Base-by-base conservation (phyloP, 2,329 filamentous ascomycete species). In the Myriosclerotinia scirpicola region DNA sequence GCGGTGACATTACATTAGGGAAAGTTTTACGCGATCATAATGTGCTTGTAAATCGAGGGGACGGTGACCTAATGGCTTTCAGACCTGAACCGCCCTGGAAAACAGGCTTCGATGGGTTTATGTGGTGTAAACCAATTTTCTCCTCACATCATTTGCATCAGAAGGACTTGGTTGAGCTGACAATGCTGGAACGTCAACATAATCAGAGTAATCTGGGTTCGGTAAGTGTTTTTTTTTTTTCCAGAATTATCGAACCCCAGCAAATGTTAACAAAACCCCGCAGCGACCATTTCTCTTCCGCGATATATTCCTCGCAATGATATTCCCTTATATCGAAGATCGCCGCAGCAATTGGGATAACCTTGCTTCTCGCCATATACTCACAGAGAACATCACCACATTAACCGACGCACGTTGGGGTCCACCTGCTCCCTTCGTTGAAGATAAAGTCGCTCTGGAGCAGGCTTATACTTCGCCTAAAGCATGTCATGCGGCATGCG, bases 61-160 rank as follows among this genome's bases (percentile, higher is more conserved):
- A 52, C 2, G 59, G 46, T 54, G 66, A 55, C 5, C 59, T 54
- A 30, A 12, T 48, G 15, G 65, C 66, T 22, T 69, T 69, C 54
- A 40, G 66, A 50, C 67, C 60, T 3, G 66, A 69, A 53, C 64
- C 68, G 44, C 68, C 67, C 5, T 69, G 65, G 65, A 69, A 64
- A 48, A 68, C 65, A n/a, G 50, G 50, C 3, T 69, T 68, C 22
- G 56, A 66, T 3, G 58, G 65, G 30, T 52, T 55, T 14, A 46
- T 52, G 8, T 69, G 64, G 67, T 69, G 68, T 55, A 50, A 22
- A 38, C 60, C 64, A 34, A 46, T 68, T 36, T 68, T 69, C 38
- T 63, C 54, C 3, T 67, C 68, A 14, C 68, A 69, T 62, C 67
- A 68, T 60, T 22, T 69, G 15, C 68, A 69, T 44, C 64, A 65